Conservation (phyloP, 2,329 filamentous ascomycete genomes). For the Mycogone perniciosa region DNA sequence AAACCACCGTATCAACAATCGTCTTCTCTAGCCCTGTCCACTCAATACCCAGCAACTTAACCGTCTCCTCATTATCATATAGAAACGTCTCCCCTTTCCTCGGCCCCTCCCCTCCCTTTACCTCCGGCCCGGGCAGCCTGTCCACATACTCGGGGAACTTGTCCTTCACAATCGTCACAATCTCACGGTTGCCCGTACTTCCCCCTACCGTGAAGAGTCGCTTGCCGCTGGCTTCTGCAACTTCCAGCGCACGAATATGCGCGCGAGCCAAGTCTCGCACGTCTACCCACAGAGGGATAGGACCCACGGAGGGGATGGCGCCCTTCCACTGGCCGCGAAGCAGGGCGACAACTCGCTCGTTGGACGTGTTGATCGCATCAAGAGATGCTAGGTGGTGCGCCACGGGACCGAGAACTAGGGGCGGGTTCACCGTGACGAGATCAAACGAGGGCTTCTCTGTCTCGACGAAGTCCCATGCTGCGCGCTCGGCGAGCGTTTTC, state of each 20-base stretch:
- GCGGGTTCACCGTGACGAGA: constrained; percentile 48
- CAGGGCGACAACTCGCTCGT: constrained; percentile 44
- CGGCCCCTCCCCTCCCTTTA: constrained; percentile 37
- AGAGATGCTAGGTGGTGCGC: constrained; percentile 41
- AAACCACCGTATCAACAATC: constrained; percentile 58
- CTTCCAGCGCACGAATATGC: constrained; percentile 47
- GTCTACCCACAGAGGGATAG: constrained; percentile 45
- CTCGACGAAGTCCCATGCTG: constrained; percentile 47
- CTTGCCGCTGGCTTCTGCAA: constrained; percentile 40
- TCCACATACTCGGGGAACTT: constrained; percentile 46
- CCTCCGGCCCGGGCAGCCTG: constrained; percentile 39
- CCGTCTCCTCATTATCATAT: constrained; percentile 53
- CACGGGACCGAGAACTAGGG: constrained; percentile 49
- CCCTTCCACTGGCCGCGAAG: constrained; percentile 45
- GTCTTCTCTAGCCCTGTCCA: constrained; percentile 57
- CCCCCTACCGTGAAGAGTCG: constrained; percentile 46
- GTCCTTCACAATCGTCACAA: constrained; percentile 38
- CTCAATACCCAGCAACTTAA: constrained; percentile 54
- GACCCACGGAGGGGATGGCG: constrained; percentile 35
- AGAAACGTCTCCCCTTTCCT: constrained; percentile 39
- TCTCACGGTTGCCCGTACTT: constrained; percentile 39
- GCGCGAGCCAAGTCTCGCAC: constrained; percentile 50
- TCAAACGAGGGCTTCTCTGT: constrained; percentile 40
- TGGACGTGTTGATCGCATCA: constrained; percentile 47
- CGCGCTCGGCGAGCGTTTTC: constrained; percentile 48